Conservation (phyloP, 805 yeast species). For the Jamesozyma rosinii region DNA sequence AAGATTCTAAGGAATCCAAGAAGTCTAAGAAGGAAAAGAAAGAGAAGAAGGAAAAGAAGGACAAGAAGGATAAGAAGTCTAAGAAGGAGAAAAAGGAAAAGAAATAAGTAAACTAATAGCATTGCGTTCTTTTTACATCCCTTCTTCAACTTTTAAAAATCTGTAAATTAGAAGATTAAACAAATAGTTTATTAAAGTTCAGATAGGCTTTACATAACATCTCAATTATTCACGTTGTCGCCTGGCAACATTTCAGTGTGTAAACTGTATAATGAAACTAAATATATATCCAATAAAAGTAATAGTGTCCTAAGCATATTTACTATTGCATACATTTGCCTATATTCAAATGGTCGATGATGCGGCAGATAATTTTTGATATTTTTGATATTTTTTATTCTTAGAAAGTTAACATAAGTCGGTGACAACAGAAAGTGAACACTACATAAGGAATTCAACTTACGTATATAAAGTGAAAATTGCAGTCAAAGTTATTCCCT, state of each 20-base stretch:
- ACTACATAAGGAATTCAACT: too few species aligned
- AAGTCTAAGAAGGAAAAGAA: slow-evolving; percentile 32
- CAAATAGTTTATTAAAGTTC: background rate
- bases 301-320: background rate
- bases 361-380: too few species aligned
- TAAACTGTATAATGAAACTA: background rate
- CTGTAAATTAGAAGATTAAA: slow-evolving; percentile 18
- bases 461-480: too few species aligned
- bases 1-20: slow-evolving; percentile 26
- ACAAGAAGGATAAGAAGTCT: slow-evolving; percentile 27
- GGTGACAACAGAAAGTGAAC: too few species aligned
- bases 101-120: slow-evolving; percentile 11
- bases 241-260: background rate
- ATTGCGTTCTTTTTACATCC: background rate
- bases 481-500: too few species aligned
- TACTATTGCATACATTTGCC: too few species aligned
- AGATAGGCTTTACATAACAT: background rate
- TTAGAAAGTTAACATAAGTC: too few species aligned
- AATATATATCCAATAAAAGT: background rate
- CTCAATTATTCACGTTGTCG: background rate
- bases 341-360: too few species aligned
- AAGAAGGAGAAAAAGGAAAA: slow-evolving; percentile 31
- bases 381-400: too few species aligned
- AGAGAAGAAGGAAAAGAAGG: slow-evolving; percentile 20
- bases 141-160: slow-evolving; percentile 2